Evolutionary conservation across 768 basidiomycete species (phyloP).

Genomic region (Suillus subluteus): DNA sequence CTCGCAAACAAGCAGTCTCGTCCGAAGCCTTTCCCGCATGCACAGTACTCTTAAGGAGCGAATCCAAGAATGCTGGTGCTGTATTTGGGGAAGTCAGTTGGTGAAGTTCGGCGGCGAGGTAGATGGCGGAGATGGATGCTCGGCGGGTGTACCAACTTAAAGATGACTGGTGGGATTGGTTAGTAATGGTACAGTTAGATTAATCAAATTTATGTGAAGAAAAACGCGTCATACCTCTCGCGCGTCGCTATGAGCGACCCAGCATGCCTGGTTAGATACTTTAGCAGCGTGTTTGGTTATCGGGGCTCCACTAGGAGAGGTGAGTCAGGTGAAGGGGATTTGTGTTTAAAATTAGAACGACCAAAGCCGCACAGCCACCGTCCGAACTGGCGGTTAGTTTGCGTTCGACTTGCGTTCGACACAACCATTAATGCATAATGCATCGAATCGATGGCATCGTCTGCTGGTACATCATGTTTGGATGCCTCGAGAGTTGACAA

Average conservation of each 20-base stretch:
- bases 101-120: conserved; percentile 80
- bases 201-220: no score
- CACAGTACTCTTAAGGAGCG: conserved; percentile 56
- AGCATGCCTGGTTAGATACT: conserved; percentile 76
- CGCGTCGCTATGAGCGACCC: conserved; percentile 53
- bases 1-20: conserved; percentile 59
- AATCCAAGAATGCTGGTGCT: conserved; percentile 65
- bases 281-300: conserved; percentile 51
- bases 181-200: no score
- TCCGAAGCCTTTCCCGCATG: conserved; percentile 45
- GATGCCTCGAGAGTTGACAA: neutral
- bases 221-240: conserved; percentile 37
- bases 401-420: no score
- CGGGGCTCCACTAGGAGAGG: no score
- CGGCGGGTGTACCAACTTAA: conserved; percentile 68
- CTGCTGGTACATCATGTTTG: neutral
- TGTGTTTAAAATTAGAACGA: no score
- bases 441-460: no score
- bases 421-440: no score
- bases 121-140: conserved; percentile 66
- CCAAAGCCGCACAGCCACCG: no score
- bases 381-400: no score
- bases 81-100: conserved; percentile 79
- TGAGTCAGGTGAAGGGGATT: no score
- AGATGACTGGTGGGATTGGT: conserved; percentile 45